Conservation (phyloP, 2,329 filamentous ascomycete genomes). For the Cladosporium sp. region DNA sequence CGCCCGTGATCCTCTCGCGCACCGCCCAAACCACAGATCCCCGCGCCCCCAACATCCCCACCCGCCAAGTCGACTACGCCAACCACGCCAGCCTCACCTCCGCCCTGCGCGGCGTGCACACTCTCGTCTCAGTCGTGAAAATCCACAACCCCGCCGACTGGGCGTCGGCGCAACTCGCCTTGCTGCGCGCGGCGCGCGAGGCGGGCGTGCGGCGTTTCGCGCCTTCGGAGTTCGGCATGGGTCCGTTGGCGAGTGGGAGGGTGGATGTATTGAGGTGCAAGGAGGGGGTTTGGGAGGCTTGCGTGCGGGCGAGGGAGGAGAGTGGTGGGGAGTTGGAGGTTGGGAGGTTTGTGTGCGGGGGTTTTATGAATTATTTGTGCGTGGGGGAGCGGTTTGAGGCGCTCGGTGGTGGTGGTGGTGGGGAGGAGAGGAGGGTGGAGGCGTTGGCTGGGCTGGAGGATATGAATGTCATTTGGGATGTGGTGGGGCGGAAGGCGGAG, state of each 20-base stretch:
- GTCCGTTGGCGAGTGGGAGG: constrained; percentile 17
- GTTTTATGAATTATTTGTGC: constrained; percentile 27
- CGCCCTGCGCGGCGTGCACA: constrained; percentile 27
- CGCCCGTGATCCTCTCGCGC: too few relatives aligned
- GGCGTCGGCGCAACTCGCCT: constrained; percentile 39
- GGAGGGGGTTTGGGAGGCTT: constrained; percentile 22
- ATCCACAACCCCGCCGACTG: constrained; percentile 13
- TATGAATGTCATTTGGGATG: constrained; percentile 41
- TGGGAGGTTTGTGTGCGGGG: constrained; percentile 24
- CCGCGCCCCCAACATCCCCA: too few relatives aligned
- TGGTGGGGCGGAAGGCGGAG: constrained; percentile 42
- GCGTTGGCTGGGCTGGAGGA: constrained; percentile 32
- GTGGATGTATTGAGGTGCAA: constrained; percentile 24
- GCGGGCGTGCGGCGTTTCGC: constrained; percentile 59
- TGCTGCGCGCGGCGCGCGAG: constrained; percentile 55
- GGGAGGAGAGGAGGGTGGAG: constrained; percentile 24
- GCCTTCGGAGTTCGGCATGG: constrained; percentile 52
- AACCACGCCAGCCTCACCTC: constrained; percentile 20
- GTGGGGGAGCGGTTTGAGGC: constrained; percentile 22
- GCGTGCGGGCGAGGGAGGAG: not conserved
- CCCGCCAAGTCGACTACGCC: constrained; percentile 26
- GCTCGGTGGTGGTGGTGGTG: constrained; percentile 18
- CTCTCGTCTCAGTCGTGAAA: constrained; percentile 27
- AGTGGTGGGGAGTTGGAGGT: constrained; percentile 23
- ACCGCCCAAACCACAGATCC: too few relatives aligned